Evolutionary conservation across 2,329 filamentous ascomycete species (phyloP).

Genomic region (Chrysosporium queenslandicum): DNA sequence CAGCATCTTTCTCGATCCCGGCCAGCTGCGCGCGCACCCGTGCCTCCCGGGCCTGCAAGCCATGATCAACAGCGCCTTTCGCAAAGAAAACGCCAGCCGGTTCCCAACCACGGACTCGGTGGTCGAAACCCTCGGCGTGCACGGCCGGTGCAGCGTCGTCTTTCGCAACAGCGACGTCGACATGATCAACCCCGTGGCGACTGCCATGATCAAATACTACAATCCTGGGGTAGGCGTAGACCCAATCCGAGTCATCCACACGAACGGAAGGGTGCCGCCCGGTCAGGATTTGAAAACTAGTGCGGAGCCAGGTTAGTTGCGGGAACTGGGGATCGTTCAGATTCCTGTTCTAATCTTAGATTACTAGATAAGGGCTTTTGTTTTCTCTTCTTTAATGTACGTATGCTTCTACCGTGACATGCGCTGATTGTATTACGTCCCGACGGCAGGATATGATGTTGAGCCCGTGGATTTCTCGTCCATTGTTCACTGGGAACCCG

Average conservation of each 20-base stretch:
- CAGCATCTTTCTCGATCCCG: constrained; percentile 9
- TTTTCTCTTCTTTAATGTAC: not conserved
- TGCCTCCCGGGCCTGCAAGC: constrained; percentile 8
- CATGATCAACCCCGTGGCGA: constrained; percentile 9
- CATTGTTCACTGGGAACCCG: constrained; percentile 14
- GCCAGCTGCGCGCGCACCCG: constrained; percentile 9
- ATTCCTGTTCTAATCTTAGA: too few relatives aligned
- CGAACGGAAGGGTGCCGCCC: not conserved
- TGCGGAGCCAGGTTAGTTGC: not conserved
- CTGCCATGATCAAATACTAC: constrained; percentile 13
- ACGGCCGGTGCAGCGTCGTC: constrained; percentile 12
- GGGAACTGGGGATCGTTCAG: too few relatives aligned
- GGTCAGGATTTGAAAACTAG: not conserved
- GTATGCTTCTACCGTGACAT: too few relatives aligned
- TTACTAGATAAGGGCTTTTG: too few relatives aligned
- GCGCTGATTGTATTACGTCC: too few relatives aligned
- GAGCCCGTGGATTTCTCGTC: constrained; percentile 12
- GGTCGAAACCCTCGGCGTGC: constrained; percentile 2
- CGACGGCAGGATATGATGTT: constrained; percentile 8
- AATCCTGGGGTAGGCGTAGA: constrained; percentile 5
- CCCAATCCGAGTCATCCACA: not conserved
- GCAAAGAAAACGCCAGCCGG: not conserved
- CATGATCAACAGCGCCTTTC: constrained; percentile 12
- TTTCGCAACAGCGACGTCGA: constrained; percentile 8
- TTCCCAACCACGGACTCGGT: not conserved